These are phyloP conservation scores for Verticillium dahliae DNA, from an alignment of 2,329 filamentous ascomycete genomes.

Conservation along the genomic window DNA sequence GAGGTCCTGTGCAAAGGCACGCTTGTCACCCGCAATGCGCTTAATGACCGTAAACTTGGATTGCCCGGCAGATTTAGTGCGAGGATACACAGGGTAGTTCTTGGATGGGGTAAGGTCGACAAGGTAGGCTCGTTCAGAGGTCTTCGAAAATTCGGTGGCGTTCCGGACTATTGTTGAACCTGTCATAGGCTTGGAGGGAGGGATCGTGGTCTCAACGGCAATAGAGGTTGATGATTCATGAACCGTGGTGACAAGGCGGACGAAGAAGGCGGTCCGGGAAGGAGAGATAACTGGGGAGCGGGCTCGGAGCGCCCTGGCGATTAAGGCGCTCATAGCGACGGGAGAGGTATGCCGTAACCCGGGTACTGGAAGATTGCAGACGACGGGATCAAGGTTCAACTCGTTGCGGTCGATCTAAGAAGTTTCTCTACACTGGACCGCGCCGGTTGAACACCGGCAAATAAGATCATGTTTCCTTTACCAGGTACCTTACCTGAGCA, in stretches of 20 bases:
- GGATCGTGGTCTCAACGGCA: slow-evolving; percentile 2
- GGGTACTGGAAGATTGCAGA: background rate
- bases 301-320: background rate
- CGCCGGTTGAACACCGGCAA: slow-evolving; percentile 11
- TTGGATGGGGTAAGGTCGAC: slow-evolving; percentile 65
- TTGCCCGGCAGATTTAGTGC: slow-evolving; percentile 69
- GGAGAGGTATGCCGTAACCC: background rate
- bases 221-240: slow-evolving; percentile 2
- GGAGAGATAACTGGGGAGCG: background rate
- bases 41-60: slow-evolving; percentile 68
- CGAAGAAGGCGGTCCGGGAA: background rate
- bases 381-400: background rate
- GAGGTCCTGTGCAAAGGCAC: slow-evolving; percentile 58
- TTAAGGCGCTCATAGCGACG: background rate
- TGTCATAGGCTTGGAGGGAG: slow-evolving; percentile 9
- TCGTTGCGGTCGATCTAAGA: background rate
- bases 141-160: slow-evolving; percentile 29
- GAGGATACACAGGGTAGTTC: slow-evolving; percentile 71
- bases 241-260: slow-evolving; percentile 8
- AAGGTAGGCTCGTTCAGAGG: slow-evolving; percentile 60
- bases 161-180: slow-evolving; percentile 10
- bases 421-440: slow-evolving; percentile 8
- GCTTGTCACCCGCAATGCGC: slow-evolving; percentile 69
- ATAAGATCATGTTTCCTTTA: background rate
- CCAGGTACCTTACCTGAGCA: background rate